These are phyloP conservation scores for Aspergillus fumigatiaffinis DNA, from an alignment of 2,329 filamentous ascomycete species.

Conservation along the genomic window DNA sequence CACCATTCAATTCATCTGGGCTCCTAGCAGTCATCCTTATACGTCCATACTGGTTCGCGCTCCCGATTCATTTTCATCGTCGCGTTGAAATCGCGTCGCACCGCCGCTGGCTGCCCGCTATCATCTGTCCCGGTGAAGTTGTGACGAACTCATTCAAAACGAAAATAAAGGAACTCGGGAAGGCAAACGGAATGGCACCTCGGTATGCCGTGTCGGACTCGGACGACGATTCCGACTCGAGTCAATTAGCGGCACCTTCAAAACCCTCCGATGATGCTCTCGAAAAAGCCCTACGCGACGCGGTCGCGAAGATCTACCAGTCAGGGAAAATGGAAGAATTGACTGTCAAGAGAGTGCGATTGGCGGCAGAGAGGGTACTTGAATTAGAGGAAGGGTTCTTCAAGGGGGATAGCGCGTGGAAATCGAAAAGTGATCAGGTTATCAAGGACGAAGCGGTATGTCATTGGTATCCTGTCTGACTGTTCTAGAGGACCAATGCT, in stretches of 20 bases:
- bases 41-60: not conserved
- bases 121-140: not conserved
- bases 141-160: not conserved
- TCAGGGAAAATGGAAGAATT: constrained; percentile 47
- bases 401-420: constrained; percentile 54
- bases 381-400: constrained; percentile 53
- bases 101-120: not conserved
- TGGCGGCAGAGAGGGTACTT: constrained; percentile 49
- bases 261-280: constrained; percentile 31
- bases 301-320: constrained; percentile 34
- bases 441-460: constrained; percentile 52
- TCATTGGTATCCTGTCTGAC: not conserved
- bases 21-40: not conserved
- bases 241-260: constrained; percentile 13
- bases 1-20: not conserved
- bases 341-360: constrained; percentile 55
- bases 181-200: constrained; percentile 22
- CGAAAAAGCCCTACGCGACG: constrained; percentile 37
- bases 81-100: not conserved
- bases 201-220: constrained; percentile 31
- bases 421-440: constrained; percentile 49
- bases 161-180: not conserved
- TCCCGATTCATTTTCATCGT: not conserved
- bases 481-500: not conserved
- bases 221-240: constrained; percentile 26